Percentiles rank a stretch among this genome's conserved stretches.
phyloP scores from a whole-genome alignment of 2,329 filamentous ascomycete species.

The Furcasterigmium furcatum region DNA sequence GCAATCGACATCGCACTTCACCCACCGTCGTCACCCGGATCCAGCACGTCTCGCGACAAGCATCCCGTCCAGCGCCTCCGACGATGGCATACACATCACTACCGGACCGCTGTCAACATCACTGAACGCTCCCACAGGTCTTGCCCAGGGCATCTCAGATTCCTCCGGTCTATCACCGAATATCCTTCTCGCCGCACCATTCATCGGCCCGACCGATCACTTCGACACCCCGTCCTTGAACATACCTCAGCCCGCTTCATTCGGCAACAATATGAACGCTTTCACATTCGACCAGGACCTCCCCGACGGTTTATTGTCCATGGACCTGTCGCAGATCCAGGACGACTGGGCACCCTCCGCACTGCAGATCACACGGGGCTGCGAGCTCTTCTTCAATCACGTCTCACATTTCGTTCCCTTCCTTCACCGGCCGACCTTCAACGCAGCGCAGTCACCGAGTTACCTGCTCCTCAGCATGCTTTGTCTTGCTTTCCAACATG shows the following conservation, averaged over 20 bases:
- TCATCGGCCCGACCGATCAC: background rate
- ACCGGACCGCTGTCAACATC: no score
- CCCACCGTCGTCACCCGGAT: background rate
- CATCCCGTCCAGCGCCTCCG: background rate
- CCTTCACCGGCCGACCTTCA: constrained; percentile 30
- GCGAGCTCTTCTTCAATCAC: constrained; percentile 29
- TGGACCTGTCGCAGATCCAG: constrained; percentile 8
- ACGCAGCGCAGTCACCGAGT: constrained; percentile 15
- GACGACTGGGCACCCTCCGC: constrained; percentile 26
- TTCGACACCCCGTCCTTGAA: constrained; percentile 2
- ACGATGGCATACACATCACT: background rate
- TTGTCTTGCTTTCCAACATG: constrained; percentile 32
- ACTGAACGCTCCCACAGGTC: no score
- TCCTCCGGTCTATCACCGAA: background rate
- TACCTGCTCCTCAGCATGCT: constrained; percentile 30
- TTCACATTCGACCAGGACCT: background rate
- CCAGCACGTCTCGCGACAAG: background rate
- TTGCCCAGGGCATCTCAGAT: no score
- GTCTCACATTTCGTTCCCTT: constrained; percentile 33
- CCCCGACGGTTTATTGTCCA: background rate
- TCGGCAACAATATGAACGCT: background rate
- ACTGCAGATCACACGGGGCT: constrained; percentile 24
- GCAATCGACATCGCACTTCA: background rate
- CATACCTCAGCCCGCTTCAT: background rate
- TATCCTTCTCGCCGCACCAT: background rate